These are phyloP conservation scores for Actinomucor elegans DNA, from an alignment of 371 early-diverging fungal genomes.

Conservation along the genomic window DNA sequence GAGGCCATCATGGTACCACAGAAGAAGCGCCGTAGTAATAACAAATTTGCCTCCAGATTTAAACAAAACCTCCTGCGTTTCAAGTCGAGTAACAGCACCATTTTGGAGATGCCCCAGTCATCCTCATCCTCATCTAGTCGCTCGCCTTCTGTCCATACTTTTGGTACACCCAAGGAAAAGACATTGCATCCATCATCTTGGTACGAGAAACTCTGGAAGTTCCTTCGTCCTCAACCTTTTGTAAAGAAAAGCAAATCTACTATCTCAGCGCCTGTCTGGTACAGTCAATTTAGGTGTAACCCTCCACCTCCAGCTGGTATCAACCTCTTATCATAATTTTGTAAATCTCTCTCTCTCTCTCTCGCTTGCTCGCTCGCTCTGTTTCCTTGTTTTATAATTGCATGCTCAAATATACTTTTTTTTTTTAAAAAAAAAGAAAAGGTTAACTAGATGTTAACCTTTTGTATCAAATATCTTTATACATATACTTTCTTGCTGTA, in stretches of 20 bases:
- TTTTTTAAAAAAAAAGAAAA: too few relatives aligned
- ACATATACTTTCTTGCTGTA: too few relatives aligned
- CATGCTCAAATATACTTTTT: too few relatives aligned
- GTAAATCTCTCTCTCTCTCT: background rate
- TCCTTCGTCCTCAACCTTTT: constrained; percentile 4
- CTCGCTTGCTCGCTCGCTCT: too few relatives aligned
- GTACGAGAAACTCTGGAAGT: constrained; percentile 22
- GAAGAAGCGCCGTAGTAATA: constrained; percentile 9
- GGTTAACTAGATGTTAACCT: too few relatives aligned
- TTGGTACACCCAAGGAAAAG: background rate
- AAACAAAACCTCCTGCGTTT: constrained; percentile 11
- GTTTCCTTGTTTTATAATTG: too few relatives aligned
- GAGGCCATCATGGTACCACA: constrained; percentile 4
- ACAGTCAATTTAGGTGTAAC: constrained; percentile 22
- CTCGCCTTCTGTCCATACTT: background rate
- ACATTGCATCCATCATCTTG: background rate
- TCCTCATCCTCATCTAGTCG: background rate
- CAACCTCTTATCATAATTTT: constrained; percentile 1
- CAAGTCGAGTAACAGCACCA: background rate
- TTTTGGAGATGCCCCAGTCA: background rate
- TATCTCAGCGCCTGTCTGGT: constrained; percentile 23
- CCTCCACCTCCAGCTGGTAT: constrained; percentile 18
- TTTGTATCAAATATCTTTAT: too few relatives aligned
- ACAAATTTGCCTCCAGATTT: constrained; percentile 3
- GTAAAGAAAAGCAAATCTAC: background rate